These are phyloP conservation scores for Lactifluus hygrophoroides DNA, from an alignment of 768 basidiomycete species.

Conservation along the genomic window DNA sequence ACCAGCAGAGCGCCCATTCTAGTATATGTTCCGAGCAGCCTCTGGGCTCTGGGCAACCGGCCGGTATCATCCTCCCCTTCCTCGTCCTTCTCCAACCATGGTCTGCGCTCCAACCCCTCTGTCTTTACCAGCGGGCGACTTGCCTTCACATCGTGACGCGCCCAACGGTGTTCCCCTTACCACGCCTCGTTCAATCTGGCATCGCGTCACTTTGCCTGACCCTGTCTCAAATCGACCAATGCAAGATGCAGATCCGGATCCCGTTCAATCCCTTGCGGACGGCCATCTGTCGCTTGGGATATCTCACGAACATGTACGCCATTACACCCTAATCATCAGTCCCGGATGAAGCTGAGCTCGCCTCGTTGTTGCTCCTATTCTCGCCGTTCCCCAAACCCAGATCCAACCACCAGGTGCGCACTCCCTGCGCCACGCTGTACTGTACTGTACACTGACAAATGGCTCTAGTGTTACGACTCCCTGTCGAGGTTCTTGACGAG, in stretches of 20 bases:
- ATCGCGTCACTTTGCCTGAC: not conserved
- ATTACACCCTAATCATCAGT: not conserved
- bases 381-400: not conserved
- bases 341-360: not conserved
- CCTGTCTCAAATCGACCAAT: not conserved
- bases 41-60: too few species aligned
- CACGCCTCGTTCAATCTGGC: not conserved
- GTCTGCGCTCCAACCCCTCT: not conserved
- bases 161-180: not conserved
- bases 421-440: not conserved
- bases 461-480: slow-evolving; percentile 1
- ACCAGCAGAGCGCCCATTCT: not conserved
- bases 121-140: not conserved
- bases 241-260: not conserved
- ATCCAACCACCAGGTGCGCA: slow-evolving; percentile 5
- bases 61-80: not conserved
- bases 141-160: not conserved
- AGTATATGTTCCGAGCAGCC: not conserved
- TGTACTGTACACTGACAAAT: not conserved
- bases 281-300: not conserved
- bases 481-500: slow-evolving; percentile 16
- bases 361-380: not conserved
- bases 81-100: not conserved
- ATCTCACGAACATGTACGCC: slow-evolving; percentile 4
- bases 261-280: not conserved